These are phyloP conservation scores for Picochlorum sp. DNA, from an alignment of 139 green algal species.

Conservation along the genomic window DNA sequence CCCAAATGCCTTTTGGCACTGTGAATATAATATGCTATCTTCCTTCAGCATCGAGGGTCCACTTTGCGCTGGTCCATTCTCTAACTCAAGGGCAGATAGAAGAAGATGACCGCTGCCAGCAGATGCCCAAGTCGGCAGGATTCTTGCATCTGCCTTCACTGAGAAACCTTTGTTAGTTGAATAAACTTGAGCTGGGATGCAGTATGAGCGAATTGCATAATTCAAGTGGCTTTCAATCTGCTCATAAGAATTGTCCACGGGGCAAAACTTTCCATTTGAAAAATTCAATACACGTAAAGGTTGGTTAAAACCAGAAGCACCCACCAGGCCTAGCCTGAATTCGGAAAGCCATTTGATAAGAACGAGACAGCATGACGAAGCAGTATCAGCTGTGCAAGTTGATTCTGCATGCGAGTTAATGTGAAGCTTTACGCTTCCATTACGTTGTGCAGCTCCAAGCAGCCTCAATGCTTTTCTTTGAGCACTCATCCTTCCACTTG, in stretches of 20 bases:
- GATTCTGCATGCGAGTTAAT: neutral
- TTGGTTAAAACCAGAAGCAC: neutral
- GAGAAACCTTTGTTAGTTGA: neutral
- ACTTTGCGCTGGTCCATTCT: neutral
- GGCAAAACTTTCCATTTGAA: conserved; percentile 11
- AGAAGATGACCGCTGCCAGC: neutral
- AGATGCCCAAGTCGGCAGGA: conserved; percentile 11
- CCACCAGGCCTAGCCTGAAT: neutral
- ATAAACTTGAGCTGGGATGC: conserved; percentile 1
- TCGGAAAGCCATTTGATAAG: conserved; percentile 12
- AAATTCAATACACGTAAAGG: conserved; percentile 2
- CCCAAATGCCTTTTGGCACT: conserved; percentile 38
- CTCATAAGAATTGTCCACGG: conserved; percentile 3
- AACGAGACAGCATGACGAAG: neutral
- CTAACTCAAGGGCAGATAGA: conserved; percentile 3
- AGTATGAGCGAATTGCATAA: conserved; percentile 3
- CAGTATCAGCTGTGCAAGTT: conserved; percentile 8
- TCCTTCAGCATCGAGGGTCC: conserved; percentile 17
- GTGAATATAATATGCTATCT: conserved; percentile 5
- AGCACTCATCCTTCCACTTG: conserved; percentile 52
- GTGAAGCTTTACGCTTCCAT: conserved; percentile 12
- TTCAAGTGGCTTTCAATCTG: neutral
- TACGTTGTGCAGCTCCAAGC: neutral
- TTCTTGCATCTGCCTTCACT: conserved; percentile 3
- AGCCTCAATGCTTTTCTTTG: conserved; percentile 19